A percentile compares a stretch with the other conserved stretches of the same genome.
phyloP scores from a whole-genome alignment of 2,329 filamentous ascomycete genomes.

The Berkeleyomyces rouxiae region DNA sequence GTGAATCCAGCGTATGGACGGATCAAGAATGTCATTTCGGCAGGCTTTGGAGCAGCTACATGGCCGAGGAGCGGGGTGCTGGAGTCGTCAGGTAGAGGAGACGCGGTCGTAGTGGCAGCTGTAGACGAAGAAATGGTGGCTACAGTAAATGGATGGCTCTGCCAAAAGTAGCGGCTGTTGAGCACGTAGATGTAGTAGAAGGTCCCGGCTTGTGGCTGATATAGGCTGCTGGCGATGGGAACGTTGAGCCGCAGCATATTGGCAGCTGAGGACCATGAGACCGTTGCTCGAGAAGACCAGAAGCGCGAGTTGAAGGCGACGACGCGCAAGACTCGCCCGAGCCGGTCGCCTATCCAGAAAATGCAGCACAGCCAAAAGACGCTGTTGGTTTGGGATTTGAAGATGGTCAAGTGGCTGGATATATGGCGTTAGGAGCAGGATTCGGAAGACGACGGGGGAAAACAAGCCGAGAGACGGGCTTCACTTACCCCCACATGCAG shows the following conservation, averaged over 20 bases:
- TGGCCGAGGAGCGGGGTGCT: slow-evolving; percentile 21
- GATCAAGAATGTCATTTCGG: slow-evolving; percentile 27
- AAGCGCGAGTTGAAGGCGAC: slow-evolving; percentile 23
- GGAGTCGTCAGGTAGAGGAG: slow-evolving; percentile 17
- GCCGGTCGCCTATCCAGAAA: slow-evolving; percentile 34
- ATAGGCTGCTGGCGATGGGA: slow-evolving; percentile 21
- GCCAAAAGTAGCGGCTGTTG: slow-evolving; percentile 26
- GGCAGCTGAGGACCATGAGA: slow-evolving; percentile 22
- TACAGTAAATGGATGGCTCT: slow-evolving; percentile 35
- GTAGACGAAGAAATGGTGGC: slow-evolving; percentile 18
- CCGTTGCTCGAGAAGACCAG: slow-evolving; percentile 22
- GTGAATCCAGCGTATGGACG: slow-evolving; percentile 31
- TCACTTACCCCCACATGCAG: slow-evolving; percentile 34
- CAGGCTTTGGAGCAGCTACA: neutral
- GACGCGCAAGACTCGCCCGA: slow-evolving; percentile 28
- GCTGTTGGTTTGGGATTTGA: slow-evolving; percentile 20
- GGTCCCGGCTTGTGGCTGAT: slow-evolving; percentile 24
- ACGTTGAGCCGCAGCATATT: slow-evolving; percentile 28
- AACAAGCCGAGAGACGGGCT: neutral
- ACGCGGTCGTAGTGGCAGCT: neutral
- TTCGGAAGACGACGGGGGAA: neutral
- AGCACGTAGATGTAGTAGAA: slow-evolving; percentile 31
- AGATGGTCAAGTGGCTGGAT: slow-evolving; percentile 35
- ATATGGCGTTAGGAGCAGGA: slow-evolving; percentile 15
- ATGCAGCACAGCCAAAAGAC: slow-evolving; percentile 32